These are phyloP conservation scores for Ilex aquifolium DNA, from an alignment of 257 asterid genomes.

Conservation along the genomic window DNA sequence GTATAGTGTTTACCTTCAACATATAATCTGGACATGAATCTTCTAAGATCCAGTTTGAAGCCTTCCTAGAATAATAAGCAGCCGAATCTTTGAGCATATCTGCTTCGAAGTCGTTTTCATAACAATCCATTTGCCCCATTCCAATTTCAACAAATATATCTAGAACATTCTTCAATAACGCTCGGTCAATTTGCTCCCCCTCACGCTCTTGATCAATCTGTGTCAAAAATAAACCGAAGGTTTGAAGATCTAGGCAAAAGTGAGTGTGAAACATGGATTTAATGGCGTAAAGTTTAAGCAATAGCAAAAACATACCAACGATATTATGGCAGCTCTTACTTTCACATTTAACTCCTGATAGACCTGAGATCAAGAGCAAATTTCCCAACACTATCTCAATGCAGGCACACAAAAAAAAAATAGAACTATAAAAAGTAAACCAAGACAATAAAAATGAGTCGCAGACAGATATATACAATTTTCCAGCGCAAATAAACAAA, in stretches of 20 bases:
- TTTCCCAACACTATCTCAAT: conserved; percentile 10
- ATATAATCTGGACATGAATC: conserved; percentile 99
- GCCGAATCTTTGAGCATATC: conserved; percentile 83
- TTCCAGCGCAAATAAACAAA: background rate
- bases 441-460: background rate
- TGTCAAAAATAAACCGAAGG: conserved; percentile 10
- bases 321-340: conserved; percentile 93
- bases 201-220: conserved; percentile 98
- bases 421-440: conserved; percentile 11
- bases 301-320: conserved; percentile 51
- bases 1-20: conserved; percentile 50
- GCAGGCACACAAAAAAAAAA: conserved; percentile 3
- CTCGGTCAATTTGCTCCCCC: conserved; percentile 95
- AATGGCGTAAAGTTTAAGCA: conserved; percentile 5
- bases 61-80: conserved; percentile 94
- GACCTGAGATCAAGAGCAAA: conserved; percentile 50
- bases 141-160: conserved; percentile 98
- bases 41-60: conserved; percentile 94
- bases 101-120: conserved; percentile 85
- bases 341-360: conserved; percentile 69
- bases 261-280: background rate
- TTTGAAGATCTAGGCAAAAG: background rate
- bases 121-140: conserved; percentile 83
- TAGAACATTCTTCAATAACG: conserved; percentile 78
- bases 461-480: too few relatives aligned